Percentiles rank a stretch among this genome's conserved stretches.
These are phyloP conservation scores for Setomelanomma holmii DNA, from an alignment of 2,329 filamentous ascomycete genomes.

Conservation along the genomic window DNA sequence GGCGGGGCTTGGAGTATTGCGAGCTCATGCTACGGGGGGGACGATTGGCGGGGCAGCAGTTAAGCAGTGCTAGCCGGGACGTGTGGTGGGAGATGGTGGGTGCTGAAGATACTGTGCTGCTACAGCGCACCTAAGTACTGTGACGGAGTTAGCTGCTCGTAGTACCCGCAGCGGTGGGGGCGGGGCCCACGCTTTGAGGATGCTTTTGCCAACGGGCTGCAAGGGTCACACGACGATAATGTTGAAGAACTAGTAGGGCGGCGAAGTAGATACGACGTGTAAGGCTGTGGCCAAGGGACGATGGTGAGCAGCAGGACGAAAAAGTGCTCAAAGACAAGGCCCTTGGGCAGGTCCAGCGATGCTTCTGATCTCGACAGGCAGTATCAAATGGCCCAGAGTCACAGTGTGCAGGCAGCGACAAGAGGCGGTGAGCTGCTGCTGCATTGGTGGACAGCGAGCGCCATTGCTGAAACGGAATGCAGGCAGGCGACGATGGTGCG, in stretches of 20 bases:
- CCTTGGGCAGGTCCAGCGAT: conserved; percentile 1
- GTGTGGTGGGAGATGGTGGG: conserved; percentile 10
- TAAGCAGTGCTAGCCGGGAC: conserved; percentile 7
- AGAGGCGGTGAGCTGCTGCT: not conserved
- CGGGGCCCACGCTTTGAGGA: conserved; percentile 24
- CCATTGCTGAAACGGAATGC: not conserved
- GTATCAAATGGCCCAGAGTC: not conserved
- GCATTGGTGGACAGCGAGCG: too few relatives aligned
- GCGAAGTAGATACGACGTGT: conserved; percentile 9
- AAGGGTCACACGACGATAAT: conserved; percentile 21
- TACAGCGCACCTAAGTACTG: conserved; percentile 4
- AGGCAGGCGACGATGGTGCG: not conserved
- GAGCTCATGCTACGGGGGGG: conserved; percentile 50
- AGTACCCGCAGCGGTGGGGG: conserved; percentile 15
- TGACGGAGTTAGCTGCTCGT: conserved; percentile 12
- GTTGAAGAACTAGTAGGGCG: conserved; percentile 10
- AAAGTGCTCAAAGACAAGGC: not conserved
- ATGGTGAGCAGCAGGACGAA: not conserved
- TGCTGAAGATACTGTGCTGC: conserved; percentile 21
- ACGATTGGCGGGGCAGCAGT: conserved; percentile 19
- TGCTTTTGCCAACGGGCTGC: conserved; percentile 15
- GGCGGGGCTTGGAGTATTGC: conserved; percentile 47
- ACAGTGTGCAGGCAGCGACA: not conserved
- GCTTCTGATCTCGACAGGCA: not conserved
- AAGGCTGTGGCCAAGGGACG: conserved; percentile 4